A percentile compares a stretch with the other conserved stretches of the same genome.
Evolutionary conservation across 768 basidiomycete species (phyloP).

Genomic region (Tulasnella calospora): DNA sequence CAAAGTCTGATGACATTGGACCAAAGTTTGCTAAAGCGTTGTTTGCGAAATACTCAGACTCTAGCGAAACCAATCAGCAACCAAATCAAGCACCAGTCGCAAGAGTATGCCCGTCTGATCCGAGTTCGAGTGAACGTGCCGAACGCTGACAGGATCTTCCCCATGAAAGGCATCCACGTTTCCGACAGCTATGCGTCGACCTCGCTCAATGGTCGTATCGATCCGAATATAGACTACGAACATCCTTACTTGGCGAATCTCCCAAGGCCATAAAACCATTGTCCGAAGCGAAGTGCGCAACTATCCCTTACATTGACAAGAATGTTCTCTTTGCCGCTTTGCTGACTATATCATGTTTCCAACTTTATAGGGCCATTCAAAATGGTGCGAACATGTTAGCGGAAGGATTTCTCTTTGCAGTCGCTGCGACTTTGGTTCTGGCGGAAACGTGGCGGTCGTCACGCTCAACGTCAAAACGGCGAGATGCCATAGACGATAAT

Average conservation of each 20-base stretch:
- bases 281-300: slow-evolving; percentile 62
- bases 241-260: slow-evolving; percentile 71
- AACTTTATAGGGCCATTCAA: slow-evolving; percentile 61
- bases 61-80: slow-evolving; percentile 75
- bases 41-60: slow-evolving; percentile 46
- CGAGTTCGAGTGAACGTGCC: neutral
- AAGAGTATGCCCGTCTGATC: slow-evolving; percentile 48
- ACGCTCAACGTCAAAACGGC: slow-evolving; percentile 61
- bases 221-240: slow-evolving; percentile 64
- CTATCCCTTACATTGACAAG: neutral
- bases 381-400: slow-evolving; percentile 81
- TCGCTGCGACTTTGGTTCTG: slow-evolving; percentile 67
- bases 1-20: neutral
- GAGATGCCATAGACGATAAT: slow-evolving; percentile 66
- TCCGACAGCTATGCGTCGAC: slow-evolving; percentile 62
- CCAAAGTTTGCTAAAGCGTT: neutral
- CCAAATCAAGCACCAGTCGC: slow-evolving; percentile 63
- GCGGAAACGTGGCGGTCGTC: slow-evolving; percentile 74
- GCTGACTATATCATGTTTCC: neutral
- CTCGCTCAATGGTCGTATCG: slow-evolving; percentile 76
- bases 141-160: neutral
- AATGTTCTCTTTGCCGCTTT: neutral
- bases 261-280: slow-evolving; percentile 67
- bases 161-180: slow-evolving; percentile 57
- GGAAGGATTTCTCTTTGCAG: slow-evolving; percentile 76